Base-by-base conservation (phyloP, 2,329 filamentous ascomycete genomes). In the Calonectria ilicicola region DNA sequence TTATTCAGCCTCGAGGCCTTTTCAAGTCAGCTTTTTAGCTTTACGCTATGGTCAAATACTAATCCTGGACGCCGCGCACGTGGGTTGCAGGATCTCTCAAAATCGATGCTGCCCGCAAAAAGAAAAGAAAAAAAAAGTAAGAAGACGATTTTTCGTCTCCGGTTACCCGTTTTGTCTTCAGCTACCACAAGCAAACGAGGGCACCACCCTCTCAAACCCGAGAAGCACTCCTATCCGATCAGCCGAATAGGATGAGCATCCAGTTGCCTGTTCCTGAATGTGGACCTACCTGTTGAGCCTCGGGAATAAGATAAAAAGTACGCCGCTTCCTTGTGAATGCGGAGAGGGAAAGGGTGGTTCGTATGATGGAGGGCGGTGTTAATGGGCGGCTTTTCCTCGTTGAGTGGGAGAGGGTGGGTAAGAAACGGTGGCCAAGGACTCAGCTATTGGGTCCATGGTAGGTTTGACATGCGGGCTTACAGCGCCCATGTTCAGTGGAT, bases 281-380 rank as follows among this genome's bases (percentile, higher is more conserved):
- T 19, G 51, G 40, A 44, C 42, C 26, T n/a, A 14, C 10, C 8
- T 26, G 35, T 23, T 49, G 56, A 67, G 56, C 69, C 69, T 71
- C 69, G 69, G 69, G 65, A 63, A 71, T 67, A 40, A 49, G 40
- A 38, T 26, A 53, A 23, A 26, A 44, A n/a, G 38, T 44, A 26
- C n/a, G n/a, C 3, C 15, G 14, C 47, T 72, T 67, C 65, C 69
- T 72, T 44, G 69, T 67, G 65, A 72, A 64, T 65, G 69, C 69
- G 65, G 69, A 68, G 69, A 49, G 42, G 46, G 26, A 70, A 44
- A 38, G 21, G 60, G n/a, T 38, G 47, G 42, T 70, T 70, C 62
- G 68, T 70, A 70, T 46, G 68, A 66, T 70, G 65, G 65, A 26
- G 23, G 35, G 21, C 38, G 21, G 44, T 27, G 56, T 49, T n/a